Percentiles rank a stretch among this genome's conserved stretches.
phyloP scores from a whole-genome alignment of 495 filamentous ascomycete species.

The Aspergillus hancockii region DNA sequence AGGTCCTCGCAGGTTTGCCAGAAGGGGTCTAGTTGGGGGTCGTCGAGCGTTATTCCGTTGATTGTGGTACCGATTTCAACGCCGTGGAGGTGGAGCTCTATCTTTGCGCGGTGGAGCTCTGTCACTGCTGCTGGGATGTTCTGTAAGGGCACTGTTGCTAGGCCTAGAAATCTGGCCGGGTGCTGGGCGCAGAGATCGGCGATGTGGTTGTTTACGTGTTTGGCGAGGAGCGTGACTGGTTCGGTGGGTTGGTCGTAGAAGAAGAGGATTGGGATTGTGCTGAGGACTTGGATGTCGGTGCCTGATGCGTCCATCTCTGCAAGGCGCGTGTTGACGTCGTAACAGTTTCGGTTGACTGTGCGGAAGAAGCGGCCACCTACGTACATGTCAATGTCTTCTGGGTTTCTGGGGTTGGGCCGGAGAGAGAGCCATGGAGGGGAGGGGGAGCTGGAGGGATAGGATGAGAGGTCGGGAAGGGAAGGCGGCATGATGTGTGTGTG shows the following conservation, averaged over 20 bases:
- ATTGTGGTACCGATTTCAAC: constrained; percentile 25
- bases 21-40: constrained; percentile 17
- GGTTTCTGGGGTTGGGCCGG: constrained; percentile 5
- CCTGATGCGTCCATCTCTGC: constrained; percentile 23
- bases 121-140: constrained; percentile 14
- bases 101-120: constrained; percentile 20
- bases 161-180: constrained; percentile 19
- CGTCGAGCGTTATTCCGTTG: constrained; percentile 12
- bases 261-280: constrained; percentile 25
- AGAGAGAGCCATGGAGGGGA: constrained; percentile 19
- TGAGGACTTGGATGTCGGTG: constrained; percentile 22
- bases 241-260: constrained; percentile 23
- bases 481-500: constrained; percentile 29
- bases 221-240: constrained; percentile 14
- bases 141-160: constrained; percentile 25
- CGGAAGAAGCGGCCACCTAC: constrained; percentile 24
- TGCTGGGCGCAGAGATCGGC: constrained; percentile 17
- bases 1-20: constrained; percentile 23
- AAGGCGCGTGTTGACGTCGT: constrained; percentile 19
- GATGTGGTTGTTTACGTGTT: constrained; percentile 23
- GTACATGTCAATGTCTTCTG: constrained; percentile 23
- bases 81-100: constrained; percentile 16
- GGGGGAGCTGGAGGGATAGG: constrained; percentile 1
- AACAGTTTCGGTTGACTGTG: constrained; percentile 24
- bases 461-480: constrained; percentile 22